Conservation (phyloP, 805 yeast genomes). For the Nakazawaea laoshanensis region DNA sequence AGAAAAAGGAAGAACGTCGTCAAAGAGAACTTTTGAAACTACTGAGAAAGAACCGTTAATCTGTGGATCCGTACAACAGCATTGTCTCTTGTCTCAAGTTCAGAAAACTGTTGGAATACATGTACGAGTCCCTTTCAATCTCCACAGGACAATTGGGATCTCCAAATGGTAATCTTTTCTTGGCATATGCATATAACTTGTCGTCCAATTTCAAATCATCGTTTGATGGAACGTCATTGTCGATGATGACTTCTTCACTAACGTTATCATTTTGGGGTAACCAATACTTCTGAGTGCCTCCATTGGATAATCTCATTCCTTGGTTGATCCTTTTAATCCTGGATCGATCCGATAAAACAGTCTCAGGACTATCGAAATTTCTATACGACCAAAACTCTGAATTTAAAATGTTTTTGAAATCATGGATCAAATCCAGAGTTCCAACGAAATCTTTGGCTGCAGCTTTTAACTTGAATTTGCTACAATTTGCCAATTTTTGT, state of each 20-base stretch:
- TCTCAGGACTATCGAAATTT: conserved; percentile 75
- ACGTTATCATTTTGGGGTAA: conserved; percentile 21
- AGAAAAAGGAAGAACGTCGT: conserved; percentile 4
- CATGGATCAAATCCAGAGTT: conserved; percentile 67
- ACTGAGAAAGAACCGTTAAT: conserved; percentile 1
- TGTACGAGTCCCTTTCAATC: conserved; percentile 9
- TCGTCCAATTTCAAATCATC: conserved; percentile 27
- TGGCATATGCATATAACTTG: conserved; percentile 23
- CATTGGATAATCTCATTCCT: conserved; percentile 73
- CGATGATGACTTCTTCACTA: background rate
- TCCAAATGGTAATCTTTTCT: conserved; percentile 25
- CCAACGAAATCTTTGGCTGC: conserved; percentile 79
- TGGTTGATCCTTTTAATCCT: conserved; percentile 65
- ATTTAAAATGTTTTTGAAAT: conserved; percentile 58
- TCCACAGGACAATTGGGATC: conserved; percentile 34
- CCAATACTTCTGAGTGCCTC: conserved; percentile 85
- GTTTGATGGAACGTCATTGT: conserved; percentile 4
- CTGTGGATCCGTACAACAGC: conserved; percentile 1
- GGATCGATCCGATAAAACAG: conserved; percentile 52
- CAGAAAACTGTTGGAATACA: conserved; percentile 7
- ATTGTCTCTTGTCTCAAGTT: conserved; percentile 1
- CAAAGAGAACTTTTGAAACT: conserved; percentile 3
- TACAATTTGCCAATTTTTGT: conserved; percentile 56
- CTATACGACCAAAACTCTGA: conserved; percentile 75
- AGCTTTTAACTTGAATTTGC: conserved; percentile 46